Conservation (phyloP, 306 rosid species). For the Acmispon strigosus region DNA sequence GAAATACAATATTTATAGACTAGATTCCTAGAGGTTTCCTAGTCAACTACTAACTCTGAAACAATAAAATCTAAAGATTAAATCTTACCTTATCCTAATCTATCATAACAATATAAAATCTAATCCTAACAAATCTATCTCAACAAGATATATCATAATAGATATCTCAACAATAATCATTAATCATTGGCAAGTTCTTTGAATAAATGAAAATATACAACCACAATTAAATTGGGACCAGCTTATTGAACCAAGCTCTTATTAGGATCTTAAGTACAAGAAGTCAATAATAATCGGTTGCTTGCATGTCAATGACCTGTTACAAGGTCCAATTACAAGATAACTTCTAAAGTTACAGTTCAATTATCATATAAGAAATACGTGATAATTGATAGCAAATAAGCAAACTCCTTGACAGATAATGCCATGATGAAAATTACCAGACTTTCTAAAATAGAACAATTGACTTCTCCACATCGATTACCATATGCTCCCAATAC, state of each 20-base stretch:
- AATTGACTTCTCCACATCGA: conserved; percentile 82
- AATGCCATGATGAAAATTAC: conserved; percentile 40
- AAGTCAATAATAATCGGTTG: background rate
- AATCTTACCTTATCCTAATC: no score
- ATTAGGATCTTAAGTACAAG: background rate
- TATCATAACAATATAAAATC: no score
- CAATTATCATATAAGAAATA: background rate
- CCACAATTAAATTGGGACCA: background rate
- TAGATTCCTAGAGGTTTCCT: no score
- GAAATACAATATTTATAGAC: no score
- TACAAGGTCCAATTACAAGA: conserved; percentile 10
- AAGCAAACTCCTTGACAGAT: background rate
- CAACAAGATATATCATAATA: no score
- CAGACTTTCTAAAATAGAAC: conserved; percentile 74
- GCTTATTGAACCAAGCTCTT: background rate
- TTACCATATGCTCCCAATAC: conserved; percentile 76
- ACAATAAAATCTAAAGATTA: no score
- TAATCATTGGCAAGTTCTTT: background rate
- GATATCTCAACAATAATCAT: no score
- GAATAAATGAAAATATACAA: background rate
- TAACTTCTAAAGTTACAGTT: conserved; percentile 4
- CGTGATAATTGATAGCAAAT: background rate
- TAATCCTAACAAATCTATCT: no score
- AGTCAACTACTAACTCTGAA: no score
- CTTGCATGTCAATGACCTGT: background rate